A percentile compares a stretch with the other conserved stretches of the same genome.
Conservation (phyloP, 2,329 filamentous ascomycete species). For the Penicillium sp. region DNA sequence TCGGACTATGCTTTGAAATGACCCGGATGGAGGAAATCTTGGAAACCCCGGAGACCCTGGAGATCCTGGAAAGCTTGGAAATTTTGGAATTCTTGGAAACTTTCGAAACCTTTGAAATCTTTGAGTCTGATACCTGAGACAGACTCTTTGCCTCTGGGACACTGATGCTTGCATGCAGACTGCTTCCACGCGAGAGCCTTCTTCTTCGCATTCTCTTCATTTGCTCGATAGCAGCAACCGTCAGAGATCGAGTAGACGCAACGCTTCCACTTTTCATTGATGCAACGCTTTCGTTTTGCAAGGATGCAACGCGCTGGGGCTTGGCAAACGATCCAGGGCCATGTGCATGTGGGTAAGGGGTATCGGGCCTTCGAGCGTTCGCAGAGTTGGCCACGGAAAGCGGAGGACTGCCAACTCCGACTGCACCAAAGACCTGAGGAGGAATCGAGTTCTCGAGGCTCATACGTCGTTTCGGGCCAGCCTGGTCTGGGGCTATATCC, state of each 20-base stretch:
- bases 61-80: neutral
- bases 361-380: neutral
- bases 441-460: neutral
- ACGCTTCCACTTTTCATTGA: constrained; percentile 8
- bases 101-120: neutral
- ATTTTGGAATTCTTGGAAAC: neutral
- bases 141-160: neutral
- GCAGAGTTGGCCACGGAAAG: neutral
- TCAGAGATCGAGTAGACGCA: constrained; percentile 9
- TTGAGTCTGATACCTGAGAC: neutral
- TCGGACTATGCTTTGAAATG: neutral
- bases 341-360: neutral
- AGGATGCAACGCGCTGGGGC: neutral
- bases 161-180: neutral
- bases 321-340: neutral
- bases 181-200: constrained; percentile 1
- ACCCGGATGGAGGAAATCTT: neutral
- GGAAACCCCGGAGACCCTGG: neutral
- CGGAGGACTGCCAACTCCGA: neutral
- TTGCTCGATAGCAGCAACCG: constrained; percentile 10
- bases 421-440: neutral
- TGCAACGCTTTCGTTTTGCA: constrained; percentile 4
- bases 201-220: constrained; percentile 5
- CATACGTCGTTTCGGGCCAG: neutral
- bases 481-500: neutral